These are phyloP conservation scores for Microthlaspi erraticum DNA, from an alignment of 345 rosid genomes.

Conservation along the genomic window DNA sequence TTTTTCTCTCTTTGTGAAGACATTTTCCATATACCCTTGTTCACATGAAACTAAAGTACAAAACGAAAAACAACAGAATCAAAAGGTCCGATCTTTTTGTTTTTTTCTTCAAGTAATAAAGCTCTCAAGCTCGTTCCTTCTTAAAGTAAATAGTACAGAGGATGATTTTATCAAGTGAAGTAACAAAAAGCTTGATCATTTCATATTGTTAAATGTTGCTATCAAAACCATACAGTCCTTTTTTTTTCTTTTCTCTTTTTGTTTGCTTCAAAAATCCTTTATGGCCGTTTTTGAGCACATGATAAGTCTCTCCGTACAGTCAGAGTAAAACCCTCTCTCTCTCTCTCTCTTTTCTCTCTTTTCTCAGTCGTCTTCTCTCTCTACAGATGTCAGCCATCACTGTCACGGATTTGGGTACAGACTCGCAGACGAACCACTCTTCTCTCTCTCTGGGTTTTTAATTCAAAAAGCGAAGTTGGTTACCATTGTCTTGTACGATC, in stretches of 20 bases:
- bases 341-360: conserved; percentile 24
- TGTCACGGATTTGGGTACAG: conserved; percentile 44
- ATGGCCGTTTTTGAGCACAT: conserved; percentile 48
- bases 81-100: conserved; percentile 25
- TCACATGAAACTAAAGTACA: conserved; percentile 39
- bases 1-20: neutral
- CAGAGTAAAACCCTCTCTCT: conserved; percentile 30
- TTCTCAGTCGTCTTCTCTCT: conserved; percentile 14
- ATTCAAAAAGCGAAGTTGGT: conserved; percentile 49
- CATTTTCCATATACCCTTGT: neutral
- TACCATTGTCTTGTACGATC: conserved; percentile 45
- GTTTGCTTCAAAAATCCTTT: conserved; percentile 34
- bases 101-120: neutral
- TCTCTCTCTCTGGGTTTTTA: conserved; percentile 26
- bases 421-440: conserved; percentile 36
- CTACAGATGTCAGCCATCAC: conserved; percentile 43
- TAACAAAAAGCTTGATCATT: conserved; percentile 15
- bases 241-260: conserved; percentile 11
- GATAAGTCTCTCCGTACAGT: conserved; percentile 41
- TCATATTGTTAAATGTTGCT: conserved; percentile 43
- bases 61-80: conserved; percentile 37
- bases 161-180: conserved; percentile 17
- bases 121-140: conserved; percentile 26
- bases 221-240: conserved; percentile 38
- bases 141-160: conserved; percentile 25